Base-by-base conservation (phyloP, 1,139 yeast genomes). In the Saccharomyces pastorianus region DNA sequence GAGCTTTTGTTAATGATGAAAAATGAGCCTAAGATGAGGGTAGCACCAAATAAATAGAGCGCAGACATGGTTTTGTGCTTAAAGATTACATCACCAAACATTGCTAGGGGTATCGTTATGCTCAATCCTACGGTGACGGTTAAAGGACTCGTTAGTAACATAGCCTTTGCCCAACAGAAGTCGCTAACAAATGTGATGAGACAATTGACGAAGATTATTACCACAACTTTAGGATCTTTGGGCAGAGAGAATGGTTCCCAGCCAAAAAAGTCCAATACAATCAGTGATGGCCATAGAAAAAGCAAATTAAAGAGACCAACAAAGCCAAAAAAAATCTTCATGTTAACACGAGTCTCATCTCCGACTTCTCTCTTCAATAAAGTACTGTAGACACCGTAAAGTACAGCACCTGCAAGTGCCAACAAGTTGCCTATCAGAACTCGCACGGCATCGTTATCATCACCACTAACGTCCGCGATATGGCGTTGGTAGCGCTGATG, bases 71-170 rank as follows among this genome's bases (percentile, higher is more conserved):
- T 68, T 60, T 86, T 83, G 38, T 81, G 81, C 65, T 87, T 85
- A 60, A 90, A 73, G 3, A 88, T 57, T 73, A 90, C 79, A 66
- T 93, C 99, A 28, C 97, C 96, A 23, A 89, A 71, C 88, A 91
- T 85, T 1, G 97, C 96, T 57, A 91, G 76, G 0, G 98, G 98
- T 42, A 91, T 91, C 0, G 97, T 88, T 62, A 91, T 82, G 25
- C 95, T 85, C 48, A 91, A 76, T 0, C 98, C 98, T 13, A 90
- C 95, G 0, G 98, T 91, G 2, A 90, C 97, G 0, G 96, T 90
- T 59, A 91, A 76, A 0, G 98, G 98, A 50, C 93, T 84, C 1
- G 97, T 91, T 66, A 91, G 73, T 29, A 91, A 76, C 77, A 90
- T 93, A 0, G 97, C 95, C 61, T 88, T 80, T 48, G 96, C 95